A percentile compares a stretch with the other conserved stretches of the same genome.
phyloP scores from a whole-genome alignment of 192 early-diverging fungal species.

The Mortierella hygrophila region DNA sequence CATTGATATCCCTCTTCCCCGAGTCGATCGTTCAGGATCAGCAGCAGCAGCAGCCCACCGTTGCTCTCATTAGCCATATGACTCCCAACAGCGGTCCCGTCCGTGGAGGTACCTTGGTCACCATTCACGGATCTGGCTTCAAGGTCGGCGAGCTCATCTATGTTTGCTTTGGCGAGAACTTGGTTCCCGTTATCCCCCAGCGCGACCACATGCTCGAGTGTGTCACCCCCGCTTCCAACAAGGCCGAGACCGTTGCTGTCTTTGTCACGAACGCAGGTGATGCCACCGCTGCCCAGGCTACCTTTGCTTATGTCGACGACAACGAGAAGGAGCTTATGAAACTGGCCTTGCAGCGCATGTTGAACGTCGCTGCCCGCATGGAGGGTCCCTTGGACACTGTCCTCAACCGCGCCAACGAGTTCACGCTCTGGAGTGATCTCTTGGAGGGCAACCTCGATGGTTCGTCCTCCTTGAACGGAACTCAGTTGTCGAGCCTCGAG shows the following conservation, averaged over 20 bases:
- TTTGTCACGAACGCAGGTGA: constrained; percentile 46
- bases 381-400: constrained; percentile 51
- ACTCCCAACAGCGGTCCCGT: constrained; percentile 49
- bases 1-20: constrained; percentile 50
- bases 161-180: constrained; percentile 50
- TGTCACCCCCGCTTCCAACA: constrained; percentile 46
- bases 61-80: constrained; percentile 42
- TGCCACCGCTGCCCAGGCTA: constrained; percentile 34
- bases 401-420: constrained; percentile 48
- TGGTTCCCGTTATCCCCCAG: constrained; percentile 49
- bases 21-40: constrained; percentile 24
- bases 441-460: constrained; percentile 23
- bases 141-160: constrained; percentile 47
- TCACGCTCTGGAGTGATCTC: constrained; percentile 48
- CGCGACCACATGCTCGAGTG: constrained; percentile 57
- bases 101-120: constrained; percentile 50
- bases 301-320: constrained; percentile 53
- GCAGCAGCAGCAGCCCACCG: constrained; percentile 18
- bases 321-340: constrained; percentile 57
- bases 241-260: constrained; percentile 48
- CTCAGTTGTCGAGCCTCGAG: constrained; percentile 31
- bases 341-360: constrained; percentile 50
- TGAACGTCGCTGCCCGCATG: constrained; percentile 53
- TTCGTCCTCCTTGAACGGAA: constrained; percentile 14
- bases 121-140: constrained; percentile 48